These are phyloP conservation scores for Hypsizygus marmoreus DNA, from an alignment of 768 basidiomycete species.

Conservation along the genomic window DNA sequence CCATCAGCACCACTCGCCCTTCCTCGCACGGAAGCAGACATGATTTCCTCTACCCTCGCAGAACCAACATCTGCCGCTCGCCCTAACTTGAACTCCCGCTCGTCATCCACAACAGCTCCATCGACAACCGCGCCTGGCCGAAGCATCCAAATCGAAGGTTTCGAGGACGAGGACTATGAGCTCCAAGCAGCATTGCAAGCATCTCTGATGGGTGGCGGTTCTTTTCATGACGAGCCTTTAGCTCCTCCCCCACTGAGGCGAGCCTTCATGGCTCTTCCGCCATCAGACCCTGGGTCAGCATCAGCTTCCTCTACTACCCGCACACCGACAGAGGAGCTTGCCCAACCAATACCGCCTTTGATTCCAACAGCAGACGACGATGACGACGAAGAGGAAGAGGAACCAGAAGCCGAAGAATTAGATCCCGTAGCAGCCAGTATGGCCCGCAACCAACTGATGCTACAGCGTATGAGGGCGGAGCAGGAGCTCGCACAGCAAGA, in stretches of 20 bases:
- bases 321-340: constrained; percentile 13
- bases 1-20: constrained; percentile 53
- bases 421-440: constrained; percentile 71
- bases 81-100: constrained; percentile 11
- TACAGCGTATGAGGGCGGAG: constrained; percentile 64
- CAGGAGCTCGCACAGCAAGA: constrained; percentile 71
- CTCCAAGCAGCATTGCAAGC: constrained; percentile 88
- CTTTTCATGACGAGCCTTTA: constrained; percentile 16
- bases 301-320: constrained; percentile 18
- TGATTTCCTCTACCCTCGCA: constrained; percentile 63
- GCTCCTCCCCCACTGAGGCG: constrained; percentile 27
- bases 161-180: constrained; percentile 86
- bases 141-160: constrained; percentile 30
- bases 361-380: constrained; percentile 1
- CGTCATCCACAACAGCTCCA: constrained; percentile 2
- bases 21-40: constrained; percentile 70
- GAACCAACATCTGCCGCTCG: constrained; percentile 36
- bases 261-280: constrained; percentile 26
- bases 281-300: constrained; percentile 15
- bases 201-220: constrained; percentile 49
- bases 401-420: constrained; percentile 26
- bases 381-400: no score
- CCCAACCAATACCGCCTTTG: constrained; percentile 1
- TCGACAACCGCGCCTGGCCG: constrained; percentile 10
- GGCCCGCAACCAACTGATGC: constrained; percentile 59